phyloP scores from a whole-genome alignment of 768 basidiomycete genomes.

The Rhodotorula toruloides region DNA sequence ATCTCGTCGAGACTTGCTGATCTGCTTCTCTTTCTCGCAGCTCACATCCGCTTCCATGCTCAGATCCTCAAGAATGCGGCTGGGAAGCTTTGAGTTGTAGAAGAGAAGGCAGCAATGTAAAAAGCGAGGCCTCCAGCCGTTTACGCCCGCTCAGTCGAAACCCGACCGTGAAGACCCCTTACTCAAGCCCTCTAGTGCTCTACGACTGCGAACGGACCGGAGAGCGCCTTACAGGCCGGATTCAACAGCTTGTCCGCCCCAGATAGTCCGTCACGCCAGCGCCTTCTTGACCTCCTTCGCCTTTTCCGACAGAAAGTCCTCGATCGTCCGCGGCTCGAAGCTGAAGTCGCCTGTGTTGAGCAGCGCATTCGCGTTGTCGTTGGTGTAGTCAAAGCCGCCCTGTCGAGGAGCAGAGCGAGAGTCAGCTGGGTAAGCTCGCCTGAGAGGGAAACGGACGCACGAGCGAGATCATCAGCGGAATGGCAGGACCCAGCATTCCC shows the following conservation, averaged over 20 bases:
- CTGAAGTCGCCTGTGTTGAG: constrained; percentile 5
- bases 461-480: constrained; percentile 4
- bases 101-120: background rate
- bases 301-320: background rate
- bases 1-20: no score
- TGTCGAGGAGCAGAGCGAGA: background rate
- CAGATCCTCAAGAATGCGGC: constrained; percentile 61
- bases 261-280: no score
- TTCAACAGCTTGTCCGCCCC: no score
- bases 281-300: constrained; percentile 4
- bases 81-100: background rate
- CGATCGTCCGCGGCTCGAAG: constrained; percentile 1
- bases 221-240: no score
- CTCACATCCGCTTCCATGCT: constrained; percentile 88
- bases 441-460: background rate
- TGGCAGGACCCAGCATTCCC: constrained; percentile 1
- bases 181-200: no score
- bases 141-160: no score
- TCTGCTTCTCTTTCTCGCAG: constrained; percentile 53
- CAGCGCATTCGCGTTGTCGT: background rate
- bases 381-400: constrained; percentile 12
- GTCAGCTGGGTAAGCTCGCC: background rate
- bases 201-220: no score
- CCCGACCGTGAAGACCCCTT: no score
- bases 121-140: background rate